Conservation (phyloP, 352 stramenopile species). For the Pythium myriotylum region DNA sequence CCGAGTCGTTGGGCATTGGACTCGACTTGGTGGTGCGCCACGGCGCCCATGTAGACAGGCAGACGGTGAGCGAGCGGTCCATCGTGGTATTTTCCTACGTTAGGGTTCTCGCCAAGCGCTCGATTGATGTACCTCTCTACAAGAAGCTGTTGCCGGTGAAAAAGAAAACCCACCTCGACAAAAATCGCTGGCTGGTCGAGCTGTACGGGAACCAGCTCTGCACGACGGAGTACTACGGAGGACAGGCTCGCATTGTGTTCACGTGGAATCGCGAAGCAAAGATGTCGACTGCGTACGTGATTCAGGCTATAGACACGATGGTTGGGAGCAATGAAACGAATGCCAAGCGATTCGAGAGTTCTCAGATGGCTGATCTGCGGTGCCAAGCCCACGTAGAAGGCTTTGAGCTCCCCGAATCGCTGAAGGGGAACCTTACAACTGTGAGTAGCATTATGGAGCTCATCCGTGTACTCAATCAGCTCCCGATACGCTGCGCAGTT, state of each 20-base stretch:
- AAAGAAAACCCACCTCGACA: not conserved
- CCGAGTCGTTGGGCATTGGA: not conserved
- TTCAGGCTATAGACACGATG: not conserved
- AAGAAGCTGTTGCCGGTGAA: not conserved
- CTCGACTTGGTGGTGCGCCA: not conserved
- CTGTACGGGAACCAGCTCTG: slow-evolving; percentile 7
- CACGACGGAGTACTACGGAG: slow-evolving; percentile 10
- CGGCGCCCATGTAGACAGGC: no score
- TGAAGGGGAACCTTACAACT: not conserved
- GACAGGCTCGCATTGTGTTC: slow-evolving; percentile 1
- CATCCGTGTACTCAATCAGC: not conserved
- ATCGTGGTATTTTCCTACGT: slow-evolving; percentile 2
- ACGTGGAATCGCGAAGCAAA: slow-evolving; percentile 3
- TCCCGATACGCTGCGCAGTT: not conserved
- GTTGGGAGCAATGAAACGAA: not conserved
- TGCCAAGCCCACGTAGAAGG: slow-evolving; percentile 3
- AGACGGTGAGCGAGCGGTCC: not conserved
- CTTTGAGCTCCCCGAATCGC: not conserved
- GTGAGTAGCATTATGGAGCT: slow-evolving; percentile 3
- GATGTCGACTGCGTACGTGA: not conserved
- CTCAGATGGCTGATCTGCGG: not conserved
- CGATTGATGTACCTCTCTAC: not conserved
- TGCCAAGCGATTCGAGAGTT: not conserved
- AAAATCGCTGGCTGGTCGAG: slow-evolving; percentile 1
- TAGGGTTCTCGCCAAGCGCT: slow-evolving; percentile 5